These are phyloP conservation scores for Debaryomyces hansenii DNA, from an alignment of 805 yeast genomes.

Conservation along the genomic window DNA sequence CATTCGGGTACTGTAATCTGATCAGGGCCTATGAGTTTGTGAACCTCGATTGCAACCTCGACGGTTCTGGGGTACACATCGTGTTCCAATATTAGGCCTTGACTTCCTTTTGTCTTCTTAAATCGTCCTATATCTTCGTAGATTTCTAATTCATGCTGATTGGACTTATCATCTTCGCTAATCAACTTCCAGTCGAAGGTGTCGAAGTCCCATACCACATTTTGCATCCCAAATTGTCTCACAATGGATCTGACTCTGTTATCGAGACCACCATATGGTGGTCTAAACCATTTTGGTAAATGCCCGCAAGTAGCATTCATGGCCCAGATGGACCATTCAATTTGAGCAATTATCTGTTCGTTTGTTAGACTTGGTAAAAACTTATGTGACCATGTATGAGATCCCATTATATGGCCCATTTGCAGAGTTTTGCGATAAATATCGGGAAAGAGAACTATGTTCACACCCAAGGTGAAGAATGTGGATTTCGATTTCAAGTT, in stretches of 20 bases:
- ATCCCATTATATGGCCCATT: conserved; percentile 76
- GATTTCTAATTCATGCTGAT: conserved; percentile 53
- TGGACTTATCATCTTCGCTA: conserved; percentile 15
- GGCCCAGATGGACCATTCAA: conserved; percentile 97
- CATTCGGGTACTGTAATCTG: conserved; percentile 82
- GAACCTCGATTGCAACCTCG: conserved; percentile 61
- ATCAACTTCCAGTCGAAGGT: conserved; percentile 86
- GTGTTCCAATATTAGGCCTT: conserved; percentile 83
- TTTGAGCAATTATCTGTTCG: conserved; percentile 82
- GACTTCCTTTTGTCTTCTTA: conserved; percentile 27
- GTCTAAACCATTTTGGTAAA: conserved; percentile 90
- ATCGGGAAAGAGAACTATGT: conserved; percentile 75
- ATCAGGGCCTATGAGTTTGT: conserved; percentile 52
- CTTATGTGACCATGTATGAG: conserved; percentile 93
- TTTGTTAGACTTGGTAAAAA: conserved; percentile 76
- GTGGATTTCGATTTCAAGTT: conserved; percentile 60
- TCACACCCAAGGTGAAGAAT: conserved; percentile 82
- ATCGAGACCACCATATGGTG: conserved; percentile 95
- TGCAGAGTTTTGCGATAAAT: conserved; percentile 56
- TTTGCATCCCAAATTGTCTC: conserved; percentile 81
- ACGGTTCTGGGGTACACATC: conserved; percentile 73
- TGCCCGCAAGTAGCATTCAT: conserved; percentile 92
- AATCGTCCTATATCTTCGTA: conserved; percentile 56
- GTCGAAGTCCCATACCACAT: conserved; percentile 90
- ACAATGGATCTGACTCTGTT: conserved; percentile 79